Evolutionary conservation across 306 rosid genomes (phyloP), one percentile per base, ranked within the genome.

Genomic region (Lagenaria siceraria): DNA sequence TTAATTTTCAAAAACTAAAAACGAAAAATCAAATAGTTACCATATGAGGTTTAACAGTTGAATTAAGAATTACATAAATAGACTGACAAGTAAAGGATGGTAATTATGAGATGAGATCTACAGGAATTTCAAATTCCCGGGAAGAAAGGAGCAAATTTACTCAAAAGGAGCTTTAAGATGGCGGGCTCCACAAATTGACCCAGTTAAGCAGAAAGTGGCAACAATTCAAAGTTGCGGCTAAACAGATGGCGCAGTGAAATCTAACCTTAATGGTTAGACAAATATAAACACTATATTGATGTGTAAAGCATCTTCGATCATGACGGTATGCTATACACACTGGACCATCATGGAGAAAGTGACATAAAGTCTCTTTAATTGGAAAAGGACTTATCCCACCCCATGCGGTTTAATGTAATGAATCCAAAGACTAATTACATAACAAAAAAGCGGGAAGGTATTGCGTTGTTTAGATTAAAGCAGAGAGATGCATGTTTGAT

Each of bases 281-380:
- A 89, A 87, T 88, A 65, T 78, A 81, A 56, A 75, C 82, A 80
- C 80, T 56, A 83, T 13, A 77, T 74, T 78, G 59, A 86, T 81
- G 88, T 72, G 79, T 79, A 85, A 92, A 90, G 89, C 62, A 84
- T 76, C 75, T 71, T 61, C 82, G 82, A 85, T 85, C 59, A 86
- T 89, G 83, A 84, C 81, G 56, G 85, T 86, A 85, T 79, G 88
- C 82, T 83, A 84, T 63, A 88, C 96, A 89, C 88, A 91, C 91
- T 83, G 81, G 82, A 86, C 87, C 87, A 90, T 77, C 77, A 81
- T 85, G 90, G 72, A 75, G 77, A 82, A 82, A 85, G 86, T 84
- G 89, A 81, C 87, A 85, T 80, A 93, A 93, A 89, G 88, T 77
- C 63, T 78, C 52, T 87, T 81, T 86, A 68, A 42, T 70, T 60